Base-by-base conservation (phyloP, 1,284 basidiomycete genomes). In the Inonotus obliquus region DNA sequence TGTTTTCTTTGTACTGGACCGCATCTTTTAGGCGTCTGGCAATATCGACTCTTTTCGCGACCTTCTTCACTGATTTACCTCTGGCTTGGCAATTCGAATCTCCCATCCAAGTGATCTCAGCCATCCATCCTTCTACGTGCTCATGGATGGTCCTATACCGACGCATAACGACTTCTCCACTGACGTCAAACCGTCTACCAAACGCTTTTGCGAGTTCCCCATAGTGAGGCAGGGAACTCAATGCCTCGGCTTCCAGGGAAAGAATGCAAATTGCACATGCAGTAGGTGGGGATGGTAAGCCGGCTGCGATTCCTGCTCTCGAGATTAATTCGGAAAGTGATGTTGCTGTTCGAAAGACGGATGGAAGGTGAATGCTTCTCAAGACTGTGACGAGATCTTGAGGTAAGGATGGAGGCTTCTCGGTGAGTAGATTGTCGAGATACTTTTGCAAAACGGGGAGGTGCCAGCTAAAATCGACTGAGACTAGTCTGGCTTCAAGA, bases 201-300 rank as follows among this genome's bases (percentile, higher is more conserved):
- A 92, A 78, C 21, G 72, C 76, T 44, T 79, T 76, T 11, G 84
- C 79, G 47, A 92, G 76, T 6, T 81, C 78, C 13, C 76, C 76
- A 13, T 84, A 72, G 57, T 82, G 76, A 48, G 83, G 80, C 32
- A 89, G 73, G 2, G 81, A 75, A n/a, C 76, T 70, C 29, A 82
- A 79, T 1, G 75, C 73, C 67, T 87, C 83, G 2, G 82, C 85
- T 74, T 92, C 90, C 47, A 91, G 72, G 0, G 86, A 81, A 59
- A 91, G 78, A n/a, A 92, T 78, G 65, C 89, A 75, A 13, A 88
- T 70, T 6, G 87, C 90, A 67, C 84, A 85, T 1, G 88, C 86
- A 1, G 82, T 84, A 10, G 85, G 78, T 27, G 70, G 76, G 49
- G 74, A 77, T 63, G 73, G 79, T 69, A 72, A 76, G 63, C 66